Evolutionary conservation across 306 rosid species (phyloP), one percentile per base, ranked within the genome.

Genomic region (Gastrolobium villosum): DNA sequence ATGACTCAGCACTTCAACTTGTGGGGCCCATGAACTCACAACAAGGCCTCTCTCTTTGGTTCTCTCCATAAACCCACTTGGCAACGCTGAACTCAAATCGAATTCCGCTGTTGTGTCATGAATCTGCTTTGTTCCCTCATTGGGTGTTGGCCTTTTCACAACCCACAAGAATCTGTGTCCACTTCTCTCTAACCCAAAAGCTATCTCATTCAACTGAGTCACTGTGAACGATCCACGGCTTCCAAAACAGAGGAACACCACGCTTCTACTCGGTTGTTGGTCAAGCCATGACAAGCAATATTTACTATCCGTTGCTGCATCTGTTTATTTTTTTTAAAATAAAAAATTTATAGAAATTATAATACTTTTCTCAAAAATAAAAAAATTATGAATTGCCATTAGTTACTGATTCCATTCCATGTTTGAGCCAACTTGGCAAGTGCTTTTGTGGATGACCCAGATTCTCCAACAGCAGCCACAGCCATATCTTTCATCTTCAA

Each of bases 191-290:
- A 82, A 64, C 56, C 82, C 86, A 3, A 14, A 35, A 0, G 86
- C 82, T n/a, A 82, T 82, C 6, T 82, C 86, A 5, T 49, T 71
- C 43, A 82, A 6, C 8, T 82, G 82, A 1, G 82, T 7, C 30
- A 82, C 63, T 0, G 82, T 45, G 75, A 82, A 82, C 0, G 71
- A 5, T 55, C 86, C 86, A 6, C 86, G 75, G 44, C 86, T 82
- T 71, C 86, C 86, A 1, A 82, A 82, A 65, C 86, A 82, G 0
- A 82, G 32, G 52, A 53, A 82, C 65, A 82, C 70, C 4, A 82
- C 86, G 9, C 83, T 82, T 72, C 48, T 72, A 4, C 60, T 71
- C 0, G 76, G 79, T 72, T 77, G 86, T 31, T 71, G 43, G 35
- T 82, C 79, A 31, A 82, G 14, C 86, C 86, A 82, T 46, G 65